Evolutionary conservation across 1,284 basidiomycete species (phyloP), one percentile per base, ranked within the genome.

Genomic region (Sphaerobolus stellatus): DNA sequence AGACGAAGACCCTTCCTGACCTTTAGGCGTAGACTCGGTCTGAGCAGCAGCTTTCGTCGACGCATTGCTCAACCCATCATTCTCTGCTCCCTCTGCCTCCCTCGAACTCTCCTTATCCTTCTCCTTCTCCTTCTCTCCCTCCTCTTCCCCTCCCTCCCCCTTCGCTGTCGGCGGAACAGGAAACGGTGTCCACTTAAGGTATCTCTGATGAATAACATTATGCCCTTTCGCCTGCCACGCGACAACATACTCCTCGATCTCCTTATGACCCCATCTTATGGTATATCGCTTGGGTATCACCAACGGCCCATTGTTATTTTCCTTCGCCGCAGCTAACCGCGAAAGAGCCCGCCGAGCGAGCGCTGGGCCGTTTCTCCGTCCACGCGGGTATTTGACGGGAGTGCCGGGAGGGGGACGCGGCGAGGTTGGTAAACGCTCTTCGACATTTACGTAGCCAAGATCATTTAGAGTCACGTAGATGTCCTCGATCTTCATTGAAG

Each of bases 131-230:
- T 50, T 46, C 4, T 27, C 36, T 13, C 33, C 36, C 7, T 29
- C 54, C 22, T 41, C 43, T 30, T 50, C 20, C 29, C 29, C 8
- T 11, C 13, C 14, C 13, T 24, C 43, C 14, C 74, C 73, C 60
- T 78, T 78, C 63, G 74, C 74, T 40, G 74, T 77, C 58, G 85
- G 73, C 6, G 86, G 77, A 34, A 94, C 71, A 38, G 97, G 74
- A 74, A 97, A 98, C 5, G 96, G 96, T 58, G 88, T 94, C 91
- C 97, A 99, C 66, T 93, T 94, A 58, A 99, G 79, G 68, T 87
- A 87, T 64, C 95, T 92, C 0, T 94, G 86, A 59, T 82, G 84
- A 50, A 99, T 78, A 62, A 75, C 81, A 57, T 95, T 66, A 65
- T 95, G 90, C 1, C 88, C 89, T 70, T 96, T 98, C 20, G 74